Percentiles rank a stretch among this genome's conserved stretches.
These are phyloP conservation scores for Lactarius psammicola DNA, from an alignment of 768 basidiomycete species.

Conservation along the genomic window DNA sequence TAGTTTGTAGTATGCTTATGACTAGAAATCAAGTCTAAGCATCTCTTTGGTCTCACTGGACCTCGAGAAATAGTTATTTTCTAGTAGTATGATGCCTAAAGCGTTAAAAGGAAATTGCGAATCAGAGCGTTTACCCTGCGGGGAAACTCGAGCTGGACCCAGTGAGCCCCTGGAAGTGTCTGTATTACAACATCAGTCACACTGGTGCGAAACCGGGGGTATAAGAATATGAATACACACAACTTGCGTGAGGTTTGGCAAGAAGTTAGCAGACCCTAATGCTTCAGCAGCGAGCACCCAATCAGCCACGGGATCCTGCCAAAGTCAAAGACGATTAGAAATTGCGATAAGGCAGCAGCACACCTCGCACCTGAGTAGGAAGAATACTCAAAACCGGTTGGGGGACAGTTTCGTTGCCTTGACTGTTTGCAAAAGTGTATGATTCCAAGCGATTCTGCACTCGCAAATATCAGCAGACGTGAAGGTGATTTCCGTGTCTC, in stretches of 20 bases:
- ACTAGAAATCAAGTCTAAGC: background rate
- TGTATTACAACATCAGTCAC: constrained; percentile 30
- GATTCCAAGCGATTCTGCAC: constrained; percentile 40
- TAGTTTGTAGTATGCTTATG: background rate
- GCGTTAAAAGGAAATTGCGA: constrained; percentile 47
- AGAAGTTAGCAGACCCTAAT: constrained; percentile 33
- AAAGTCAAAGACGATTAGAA: background rate
- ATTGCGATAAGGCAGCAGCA: background rate
- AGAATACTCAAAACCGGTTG: constrained; percentile 44
- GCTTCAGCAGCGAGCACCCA: constrained; percentile 37
- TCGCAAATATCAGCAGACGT: background rate
- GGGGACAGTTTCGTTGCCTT: constrained; percentile 44
- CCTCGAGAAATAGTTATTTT: no score
- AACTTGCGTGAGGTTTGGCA: constrained; percentile 39
- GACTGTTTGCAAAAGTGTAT: constrained; percentile 39
- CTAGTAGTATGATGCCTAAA: background rate
- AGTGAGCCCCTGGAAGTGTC: constrained; percentile 58
- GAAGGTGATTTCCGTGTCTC: constrained; percentile 37
- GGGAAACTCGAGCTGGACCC: constrained; percentile 67
- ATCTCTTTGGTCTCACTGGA: background rate
- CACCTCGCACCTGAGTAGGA: constrained; percentile 34
- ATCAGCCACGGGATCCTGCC: constrained; percentile 46
- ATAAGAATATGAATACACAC: constrained; percentile 31
- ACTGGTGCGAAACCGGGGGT: background rate
- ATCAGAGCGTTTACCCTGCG: constrained; percentile 49